These are phyloP conservation scores for Fraxinus angustifolia DNA, from an alignment of 305 asterid genomes.

Conservation along the genomic window DNA sequence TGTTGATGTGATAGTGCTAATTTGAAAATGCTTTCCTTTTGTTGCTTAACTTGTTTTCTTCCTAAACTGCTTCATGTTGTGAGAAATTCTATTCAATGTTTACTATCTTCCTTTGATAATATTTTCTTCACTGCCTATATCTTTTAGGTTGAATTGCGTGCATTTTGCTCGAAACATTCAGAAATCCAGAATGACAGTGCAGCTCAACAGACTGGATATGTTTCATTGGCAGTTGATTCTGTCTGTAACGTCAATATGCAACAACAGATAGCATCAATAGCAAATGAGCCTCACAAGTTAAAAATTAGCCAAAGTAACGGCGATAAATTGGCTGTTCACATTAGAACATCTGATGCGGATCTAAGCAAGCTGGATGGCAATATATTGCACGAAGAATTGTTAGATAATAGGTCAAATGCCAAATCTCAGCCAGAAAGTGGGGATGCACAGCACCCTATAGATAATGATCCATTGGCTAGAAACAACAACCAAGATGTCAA, in stretches of 20 bases:
- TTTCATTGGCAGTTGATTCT: slow-evolving; percentile 45
- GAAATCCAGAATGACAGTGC: slow-evolving; percentile 46
- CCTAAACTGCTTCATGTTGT: slow-evolving; percentile 3
- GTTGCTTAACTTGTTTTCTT: slow-evolving; percentile 3
- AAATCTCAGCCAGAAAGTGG: slow-evolving; percentile 42
- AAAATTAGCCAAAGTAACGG: slow-evolving; percentile 33
- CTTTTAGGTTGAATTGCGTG: slow-evolving; percentile 87
- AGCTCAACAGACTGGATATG: slow-evolving; percentile 40
- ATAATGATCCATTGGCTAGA: slow-evolving; percentile 31
- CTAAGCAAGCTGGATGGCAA: slow-evolving; percentile 40
- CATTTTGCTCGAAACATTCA: slow-evolving; percentile 91
- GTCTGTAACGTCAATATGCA: slow-evolving; percentile 29
- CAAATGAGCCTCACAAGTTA: slow-evolving; percentile 30
- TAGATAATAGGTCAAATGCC: slow-evolving; percentile 34
- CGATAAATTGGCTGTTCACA: slow-evolving; percentile 29
- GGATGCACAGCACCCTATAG: slow-evolving; percentile 32
- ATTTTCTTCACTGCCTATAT: slow-evolving; percentile 19
- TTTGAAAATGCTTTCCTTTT: background rate
- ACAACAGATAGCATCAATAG: slow-evolving; percentile 17
- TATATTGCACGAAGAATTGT: slow-evolving; percentile 33
- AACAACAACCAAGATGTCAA: slow-evolving; percentile 34
- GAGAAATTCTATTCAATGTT: background rate
- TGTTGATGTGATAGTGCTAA: background rate
- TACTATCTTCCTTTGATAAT: slow-evolving; percentile 2
- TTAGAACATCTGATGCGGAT: slow-evolving; percentile 37